Evolutionary conservation across 768 basidiomycete genomes (phyloP), one percentile per base, ranked within the genome.

Genomic region (Leccinum disarticulatum): DNA sequence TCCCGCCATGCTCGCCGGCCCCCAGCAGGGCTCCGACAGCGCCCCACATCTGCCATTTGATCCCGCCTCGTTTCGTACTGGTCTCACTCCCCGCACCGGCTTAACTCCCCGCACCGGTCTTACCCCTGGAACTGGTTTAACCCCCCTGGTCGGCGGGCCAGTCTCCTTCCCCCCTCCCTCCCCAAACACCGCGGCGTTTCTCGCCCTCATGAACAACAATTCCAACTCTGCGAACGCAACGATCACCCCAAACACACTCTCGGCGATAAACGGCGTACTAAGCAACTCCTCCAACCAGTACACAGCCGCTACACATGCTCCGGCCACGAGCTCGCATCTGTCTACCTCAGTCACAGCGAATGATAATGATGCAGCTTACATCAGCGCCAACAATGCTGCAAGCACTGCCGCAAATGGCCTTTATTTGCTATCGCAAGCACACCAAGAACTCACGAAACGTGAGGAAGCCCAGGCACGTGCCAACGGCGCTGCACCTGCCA

Each of bases 391-490:
- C 52, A 86, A 77, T 46, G 83, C 89, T 9, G 80, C 92, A 2
- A 83, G 74, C 48, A 80, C 85, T 19, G 92, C 93, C 56, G 90
- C 93, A 54, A 97, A 96, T 70, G 95, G 95, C 28, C 84, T 98
- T 50, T 98, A 95, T 77, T 80, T 98, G 52, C 86, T 98, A 55
- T 90, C 87, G 1, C 95, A 98, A 76, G 95, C 95, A 28, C 95
- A 97, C 71, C 95, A 97, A 73, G 95, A 96, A 79, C 85, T 97
- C 60, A 92, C 91, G 38, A 96, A 95, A 77, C 86, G 93, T n/a
- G 94, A 96, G 74, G 90, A 93, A 71, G 87, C 88, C 0, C 86
- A 89, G 70, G 83, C 83, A 61, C 83, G 87, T 64, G 83, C 85
- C 52, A 77, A 77, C 54, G 75, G 74, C 49, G 68, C 76, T 19